Conservation (phyloP, 2,329 filamentous ascomycete genomes). For the Cercospora beticola region DNA sequence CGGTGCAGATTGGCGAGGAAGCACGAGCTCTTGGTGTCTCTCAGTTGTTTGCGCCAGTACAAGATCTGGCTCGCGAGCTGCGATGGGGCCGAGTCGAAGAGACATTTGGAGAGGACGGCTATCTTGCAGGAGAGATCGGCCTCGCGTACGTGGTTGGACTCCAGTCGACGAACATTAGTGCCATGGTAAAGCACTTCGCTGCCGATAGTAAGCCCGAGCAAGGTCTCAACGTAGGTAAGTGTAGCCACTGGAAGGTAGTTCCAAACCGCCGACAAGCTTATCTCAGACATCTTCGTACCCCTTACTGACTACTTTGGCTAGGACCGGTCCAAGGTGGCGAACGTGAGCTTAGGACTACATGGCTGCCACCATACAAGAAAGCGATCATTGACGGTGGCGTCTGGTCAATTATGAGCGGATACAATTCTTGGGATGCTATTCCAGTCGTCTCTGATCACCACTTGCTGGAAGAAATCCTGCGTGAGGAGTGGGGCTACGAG, state of each 20-base stretch:
- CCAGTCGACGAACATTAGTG: slow-evolving; percentile 64
- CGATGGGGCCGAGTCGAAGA: slow-evolving; percentile 74
- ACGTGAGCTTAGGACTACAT: slow-evolving; percentile 56
- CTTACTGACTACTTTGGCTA: neutral
- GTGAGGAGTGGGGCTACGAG: slow-evolving; percentile 70
- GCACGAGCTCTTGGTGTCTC: slow-evolving; percentile 67
- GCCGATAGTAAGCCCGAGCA: slow-evolving; percentile 69
- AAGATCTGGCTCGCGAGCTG: slow-evolving; percentile 68
- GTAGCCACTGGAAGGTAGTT: neutral
- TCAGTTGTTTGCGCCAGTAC: slow-evolving; percentile 70
- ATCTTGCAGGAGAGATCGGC: slow-evolving; percentile 66
- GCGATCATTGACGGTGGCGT: slow-evolving; percentile 70
- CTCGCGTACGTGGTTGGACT: slow-evolving; percentile 61
- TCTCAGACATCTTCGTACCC: neutral
- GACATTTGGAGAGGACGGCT: slow-evolving; percentile 68
- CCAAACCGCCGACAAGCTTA: neutral
- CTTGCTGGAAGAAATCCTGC: slow-evolving; percentile 66
- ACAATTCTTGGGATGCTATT: slow-evolving; percentile 68
- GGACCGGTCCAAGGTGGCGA: slow-evolving; percentile 59
- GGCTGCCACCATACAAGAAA: slow-evolving; percentile 62
- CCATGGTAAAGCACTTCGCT: slow-evolving; percentile 75
- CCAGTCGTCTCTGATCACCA: slow-evolving; percentile 59
- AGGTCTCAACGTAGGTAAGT: slow-evolving; percentile 62
- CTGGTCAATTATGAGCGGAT: slow-evolving; percentile 69
- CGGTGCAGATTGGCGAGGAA: slow-evolving; percentile 63